Percentiles rank a stretch among this genome's conserved stretches.
Conservation (phyloP, 1,139 yeast genomes). For the Neolecta irregularis region DNA sequence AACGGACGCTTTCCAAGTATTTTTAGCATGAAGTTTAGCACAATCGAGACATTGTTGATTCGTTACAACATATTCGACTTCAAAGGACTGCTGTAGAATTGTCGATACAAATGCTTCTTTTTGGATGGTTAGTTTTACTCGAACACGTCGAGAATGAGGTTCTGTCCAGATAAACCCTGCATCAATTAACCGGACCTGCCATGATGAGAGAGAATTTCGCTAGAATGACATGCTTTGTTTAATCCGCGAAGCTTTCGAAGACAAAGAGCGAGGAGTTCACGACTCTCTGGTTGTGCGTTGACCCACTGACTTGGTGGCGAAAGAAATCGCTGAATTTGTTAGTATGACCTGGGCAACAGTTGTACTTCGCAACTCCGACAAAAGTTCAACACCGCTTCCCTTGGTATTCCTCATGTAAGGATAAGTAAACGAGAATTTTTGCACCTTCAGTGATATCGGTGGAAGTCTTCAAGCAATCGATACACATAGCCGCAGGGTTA, state of each 20-base stretch:
- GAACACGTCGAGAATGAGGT: slow-evolving; percentile 91
- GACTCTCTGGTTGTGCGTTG: slow-evolving; percentile 73
- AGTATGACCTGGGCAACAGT: no score
- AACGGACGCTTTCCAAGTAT: slow-evolving; percentile 95
- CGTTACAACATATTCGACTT: slow-evolving; percentile 82
- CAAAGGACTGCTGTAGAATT: slow-evolving; percentile 86
- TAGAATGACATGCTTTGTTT: slow-evolving; percentile 31
- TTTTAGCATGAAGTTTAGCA: slow-evolving; percentile 88
- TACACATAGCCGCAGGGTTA: slow-evolving; percentile 81
- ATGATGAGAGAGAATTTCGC: not conserved
- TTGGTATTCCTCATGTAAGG: slow-evolving; percentile 39
- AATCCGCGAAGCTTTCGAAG: slow-evolving; percentile 77
- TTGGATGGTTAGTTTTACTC: slow-evolving; percentile 82
- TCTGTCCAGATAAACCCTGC: slow-evolving; percentile 98
- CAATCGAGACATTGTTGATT: slow-evolving; percentile 99
- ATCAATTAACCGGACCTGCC: slow-evolving; percentile 61
- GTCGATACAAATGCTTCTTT: slow-evolving; percentile 90
- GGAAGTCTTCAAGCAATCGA: slow-evolving; percentile 87
- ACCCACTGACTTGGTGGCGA: slow-evolving; percentile 96
- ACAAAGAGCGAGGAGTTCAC: slow-evolving; percentile 84
- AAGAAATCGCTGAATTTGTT: no score
- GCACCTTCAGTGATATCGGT: slow-evolving; percentile 82
- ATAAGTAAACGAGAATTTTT: not conserved
- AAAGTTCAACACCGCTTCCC: slow-evolving; percentile 83
- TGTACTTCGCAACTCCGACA: slow-evolving; percentile 97